phyloP scores from a whole-genome alignment of 768 basidiomycete species.

The Naganishia vaughanmartiniae region DNA sequence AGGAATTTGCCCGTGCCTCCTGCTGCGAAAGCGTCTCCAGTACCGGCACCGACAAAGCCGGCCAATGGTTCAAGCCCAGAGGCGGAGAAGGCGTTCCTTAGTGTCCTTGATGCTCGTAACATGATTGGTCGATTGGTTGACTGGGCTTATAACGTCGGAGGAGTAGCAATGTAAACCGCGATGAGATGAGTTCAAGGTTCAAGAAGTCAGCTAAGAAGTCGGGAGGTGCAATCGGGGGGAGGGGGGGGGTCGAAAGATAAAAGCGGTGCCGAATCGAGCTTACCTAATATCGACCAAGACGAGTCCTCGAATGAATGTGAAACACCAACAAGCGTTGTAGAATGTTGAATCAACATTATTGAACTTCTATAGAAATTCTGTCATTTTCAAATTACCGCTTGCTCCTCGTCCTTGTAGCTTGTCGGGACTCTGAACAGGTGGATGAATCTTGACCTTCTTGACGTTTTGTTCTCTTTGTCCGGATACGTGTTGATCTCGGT shows the following conservation, averaged over 20 bases:
- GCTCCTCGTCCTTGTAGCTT: not conserved
- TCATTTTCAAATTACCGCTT: not conserved
- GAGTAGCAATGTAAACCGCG: too few relatives aligned
- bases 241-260: not conserved
- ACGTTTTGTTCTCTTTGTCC: not conserved
- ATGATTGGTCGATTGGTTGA: not conserved
- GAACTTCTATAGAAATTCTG: not conserved
- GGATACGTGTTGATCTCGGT: not conserved
- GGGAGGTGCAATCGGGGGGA: not conserved
- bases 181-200: not conserved
- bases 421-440: not conserved
- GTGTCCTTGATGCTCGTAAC: not conserved
- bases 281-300: conserved; percentile 3
- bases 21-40: not conserved
- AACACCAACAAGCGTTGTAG: not conserved
- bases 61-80: conserved; percentile 1
- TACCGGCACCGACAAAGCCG: too few relatives aligned
- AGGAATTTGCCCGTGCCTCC: conserved; percentile 32
- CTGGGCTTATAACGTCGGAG: not conserved
- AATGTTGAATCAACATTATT: not conserved
- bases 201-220: not conserved
- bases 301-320: conserved; percentile 20
- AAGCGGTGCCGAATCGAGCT: conserved; percentile 9
- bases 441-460: not conserved
- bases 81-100: conserved; percentile 1